Evolutionary conservation across 2,329 filamentous ascomycete genomes (phyloP), one percentile per base, ranked within the genome.

Genomic region (Escovopsis weberi): DNA sequence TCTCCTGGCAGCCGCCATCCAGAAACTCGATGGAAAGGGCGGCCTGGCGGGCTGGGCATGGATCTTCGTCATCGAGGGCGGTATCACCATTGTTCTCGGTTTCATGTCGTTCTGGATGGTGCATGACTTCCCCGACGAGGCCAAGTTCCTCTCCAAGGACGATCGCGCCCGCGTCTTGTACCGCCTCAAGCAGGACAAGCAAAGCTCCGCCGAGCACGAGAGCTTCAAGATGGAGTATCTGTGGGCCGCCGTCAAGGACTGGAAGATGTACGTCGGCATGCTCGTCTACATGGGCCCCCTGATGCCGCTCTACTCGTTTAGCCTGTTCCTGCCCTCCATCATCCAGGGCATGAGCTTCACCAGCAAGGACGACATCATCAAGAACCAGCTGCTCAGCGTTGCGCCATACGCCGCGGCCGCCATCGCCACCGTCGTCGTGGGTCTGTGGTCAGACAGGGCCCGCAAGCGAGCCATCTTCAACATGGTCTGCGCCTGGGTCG

Each of bases 241-340:
- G 46, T 85, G 76, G 72, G 72, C 75, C 11, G 78, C 78, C 6
- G 51, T 89, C 15, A 80, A 72, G 45, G 86, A 94, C 56, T 93
- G 84, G 80, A 93, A 94, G 66, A 93, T 82, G 18, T 91, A 78
- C 61, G 65, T 72, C 2, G 81, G 75, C 11, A 82, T 84, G 59
- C 60, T 83, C 37, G 79, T 89, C 45, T 91, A 87, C 58, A 85
- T 86, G 78, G 85, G 84, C 2, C 71, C 69, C 34, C 74, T 83
- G 49, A 81, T 80, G 55, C 72, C 82, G 0, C 65, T 88, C 4
- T 88, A 87, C 56, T 78, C 78, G 3, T 86, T 87, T 61, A 80
- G 75, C 2, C 68, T 88, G 4, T 88, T 94, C 63, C 63, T 89
- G 2, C 86, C 86, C 0, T 82, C 78, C 15, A 93, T 93, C 54